phyloP scores from a whole-genome alignment of 305 asterid species.

The Salvia sclarea region DNA sequence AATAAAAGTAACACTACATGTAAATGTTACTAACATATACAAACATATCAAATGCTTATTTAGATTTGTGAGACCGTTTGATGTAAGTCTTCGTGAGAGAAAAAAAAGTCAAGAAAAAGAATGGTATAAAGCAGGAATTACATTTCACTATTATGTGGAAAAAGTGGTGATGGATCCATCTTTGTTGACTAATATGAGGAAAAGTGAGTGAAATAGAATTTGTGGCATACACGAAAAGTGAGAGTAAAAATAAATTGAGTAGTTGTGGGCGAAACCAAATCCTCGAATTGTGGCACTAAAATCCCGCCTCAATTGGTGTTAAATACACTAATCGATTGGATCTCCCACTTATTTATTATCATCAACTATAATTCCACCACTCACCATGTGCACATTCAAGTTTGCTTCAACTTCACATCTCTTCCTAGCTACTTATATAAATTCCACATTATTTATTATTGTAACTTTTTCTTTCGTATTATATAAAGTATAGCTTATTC shows the following conservation, averaged over 20 bases:
- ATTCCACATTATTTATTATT: not conserved
- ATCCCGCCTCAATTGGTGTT: constrained; percentile 30
- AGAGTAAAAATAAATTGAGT: not conserved
- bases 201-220: not conserved
- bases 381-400: constrained; percentile 32
- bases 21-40: not conserved
- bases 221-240: not conserved
- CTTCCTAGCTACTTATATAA: not conserved
- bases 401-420: constrained; percentile 31
- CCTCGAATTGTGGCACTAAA: constrained; percentile 27
- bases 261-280: not conserved
- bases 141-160: not conserved
- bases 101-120: not conserved
- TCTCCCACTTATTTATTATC: constrained; percentile 30
- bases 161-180: constrained; percentile 4
- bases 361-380: constrained; percentile 29
- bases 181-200: constrained; percentile 8
- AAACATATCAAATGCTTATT: not conserved
- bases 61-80: not conserved
- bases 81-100: not conserved
- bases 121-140: not conserved
- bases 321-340: constrained; percentile 24
- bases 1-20: not conserved
- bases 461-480: not conserved
- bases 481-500: not conserved